Evolutionary conservation across 2,329 filamentous ascomycete genomes (phyloP), one percentile per base, ranked within the genome.

Genomic region (Penicillium sp.): DNA sequence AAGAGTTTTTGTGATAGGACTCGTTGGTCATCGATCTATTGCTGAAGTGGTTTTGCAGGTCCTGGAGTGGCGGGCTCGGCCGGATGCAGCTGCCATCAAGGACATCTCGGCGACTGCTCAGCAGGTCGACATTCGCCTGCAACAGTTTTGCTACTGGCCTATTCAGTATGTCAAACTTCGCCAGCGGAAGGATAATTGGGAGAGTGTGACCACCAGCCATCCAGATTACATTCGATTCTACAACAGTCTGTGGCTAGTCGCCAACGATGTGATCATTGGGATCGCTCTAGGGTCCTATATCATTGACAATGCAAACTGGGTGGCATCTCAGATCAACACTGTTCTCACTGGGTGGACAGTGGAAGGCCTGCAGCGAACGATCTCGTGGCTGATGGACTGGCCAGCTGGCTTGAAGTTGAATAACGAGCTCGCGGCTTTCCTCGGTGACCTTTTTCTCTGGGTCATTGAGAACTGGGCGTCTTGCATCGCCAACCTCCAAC

Each of bases 141-240:
- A 96, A 60, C 92, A 98, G 60, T 96, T 96, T 59, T 96, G 90
- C 65, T 98, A 98, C 63, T 96, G 90, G 89, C 93, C 92, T 2
- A 87, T 94, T 65, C 90, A 98, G 62, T 95, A 96, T 59, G 75
- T 90, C 29, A 96, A 88, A 11, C 66, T 98, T 31, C 82, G 89
- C n/a, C 81, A 85, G 57, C 76, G 89, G 26, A 93, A 94, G 59
- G 80, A 82, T 46, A 87, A 94, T 53, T 96, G 92, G 90, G 85
- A 88, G 41, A 96, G 90, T 60, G 84, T 96, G 38, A 95, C 89
- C 0, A 92, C 84, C 32, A 95, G 84, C 54, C 90, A 98, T 62
- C 87, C 90, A 0, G 92, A 98, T 62, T 98, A 98, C 62, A 98
- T 98, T 50, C 84, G 92, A 11, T 98, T 98, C 66, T 98, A 96